These are phyloP conservation scores for Komagataella phaffii DNA, from an alignment of 805 yeast genomes.

Conservation along the genomic window DNA sequence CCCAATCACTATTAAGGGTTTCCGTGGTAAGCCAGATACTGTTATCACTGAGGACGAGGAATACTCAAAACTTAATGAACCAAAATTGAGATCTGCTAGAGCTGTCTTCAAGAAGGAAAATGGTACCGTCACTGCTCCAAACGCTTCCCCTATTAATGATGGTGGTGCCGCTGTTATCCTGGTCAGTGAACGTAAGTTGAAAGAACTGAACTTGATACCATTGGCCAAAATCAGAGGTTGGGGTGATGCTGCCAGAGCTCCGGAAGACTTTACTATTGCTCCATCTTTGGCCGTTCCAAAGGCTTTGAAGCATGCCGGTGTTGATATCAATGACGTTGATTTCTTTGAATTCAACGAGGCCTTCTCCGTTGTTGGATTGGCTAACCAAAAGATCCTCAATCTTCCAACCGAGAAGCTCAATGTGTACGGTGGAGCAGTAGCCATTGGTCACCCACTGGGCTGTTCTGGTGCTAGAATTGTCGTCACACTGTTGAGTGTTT, in stretches of 20 bases:
- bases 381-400: constrained; percentile 61
- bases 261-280: constrained; percentile 91
- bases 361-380: constrained; percentile 90
- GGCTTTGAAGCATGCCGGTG: constrained; percentile 79
- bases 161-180: constrained; percentile 95
- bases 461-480: constrained; percentile 93
- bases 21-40: constrained; percentile 80
- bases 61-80: constrained; percentile 60
- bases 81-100: constrained; percentile 70
- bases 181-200: constrained; percentile 73
- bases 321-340: constrained; percentile 58
- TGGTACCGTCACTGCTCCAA: constrained; percentile 96
- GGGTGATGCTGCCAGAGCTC: constrained; percentile 98
- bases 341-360: constrained; percentile 96
- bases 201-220: constrained; percentile 80
- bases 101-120: constrained; percentile 89
- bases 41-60: constrained; percentile 76
- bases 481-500: constrained; percentile 71
- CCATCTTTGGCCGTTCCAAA: constrained; percentile 93
- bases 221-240: constrained; percentile 82
- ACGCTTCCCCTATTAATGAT: constrained; percentile 92
- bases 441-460: constrained; percentile 90
- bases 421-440: constrained; percentile 93
- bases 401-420: constrained; percentile 60
- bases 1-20: constrained; percentile 81